These are phyloP conservation scores for Leccinum subgranulosum DNA, from an alignment of 768 basidiomycete species.

Conservation along the genomic window DNA sequence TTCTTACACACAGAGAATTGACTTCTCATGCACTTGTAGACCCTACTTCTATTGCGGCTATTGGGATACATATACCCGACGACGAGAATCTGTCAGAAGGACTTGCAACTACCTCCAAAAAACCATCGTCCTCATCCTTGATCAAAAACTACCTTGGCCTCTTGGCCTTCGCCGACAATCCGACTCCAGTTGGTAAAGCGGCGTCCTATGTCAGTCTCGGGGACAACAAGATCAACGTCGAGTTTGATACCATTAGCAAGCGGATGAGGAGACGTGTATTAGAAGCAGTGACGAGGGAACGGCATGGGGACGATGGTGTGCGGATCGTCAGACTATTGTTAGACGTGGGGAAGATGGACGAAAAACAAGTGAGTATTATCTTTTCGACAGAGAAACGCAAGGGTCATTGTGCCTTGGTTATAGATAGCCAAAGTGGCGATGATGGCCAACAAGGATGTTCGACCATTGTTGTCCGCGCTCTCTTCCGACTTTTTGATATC, in stretches of 20 bases:
- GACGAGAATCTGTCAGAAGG: conserved; percentile 47
- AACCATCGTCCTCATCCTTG: too few relatives aligned
- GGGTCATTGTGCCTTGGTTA: accelerated
- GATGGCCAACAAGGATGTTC: conserved; percentile 84
- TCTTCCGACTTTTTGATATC: conserved; percentile 81
- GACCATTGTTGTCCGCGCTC: conserved; percentile 61
- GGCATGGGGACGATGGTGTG: conserved; percentile 32
- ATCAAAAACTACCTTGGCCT: conserved; percentile 24
- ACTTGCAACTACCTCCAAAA: too few relatives aligned
- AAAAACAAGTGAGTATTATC: conserved; percentile 25
- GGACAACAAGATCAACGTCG: too few relatives aligned
- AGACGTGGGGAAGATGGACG: conserved; percentile 78
- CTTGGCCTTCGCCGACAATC: conserved; percentile 52
- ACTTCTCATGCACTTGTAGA: conserved; percentile 37
- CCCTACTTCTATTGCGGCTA: conserved; percentile 64
- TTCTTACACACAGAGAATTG: conserved; percentile 23
- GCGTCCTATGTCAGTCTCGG: too few relatives aligned
- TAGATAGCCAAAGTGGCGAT: conserved; percentile 59
- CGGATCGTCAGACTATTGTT: conserved; percentile 76
- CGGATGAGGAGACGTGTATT: conserved; percentile 62
- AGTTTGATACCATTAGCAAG: too few relatives aligned
- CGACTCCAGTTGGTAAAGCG: too few relatives aligned
- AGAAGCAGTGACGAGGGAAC: conserved; percentile 19
- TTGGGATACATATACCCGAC: conserved; percentile 52
- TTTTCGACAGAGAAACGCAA: neutral